Base-by-base conservation (phyloP, 805 yeast species). In the Metschnikowia chrysomelidarum region DNA sequence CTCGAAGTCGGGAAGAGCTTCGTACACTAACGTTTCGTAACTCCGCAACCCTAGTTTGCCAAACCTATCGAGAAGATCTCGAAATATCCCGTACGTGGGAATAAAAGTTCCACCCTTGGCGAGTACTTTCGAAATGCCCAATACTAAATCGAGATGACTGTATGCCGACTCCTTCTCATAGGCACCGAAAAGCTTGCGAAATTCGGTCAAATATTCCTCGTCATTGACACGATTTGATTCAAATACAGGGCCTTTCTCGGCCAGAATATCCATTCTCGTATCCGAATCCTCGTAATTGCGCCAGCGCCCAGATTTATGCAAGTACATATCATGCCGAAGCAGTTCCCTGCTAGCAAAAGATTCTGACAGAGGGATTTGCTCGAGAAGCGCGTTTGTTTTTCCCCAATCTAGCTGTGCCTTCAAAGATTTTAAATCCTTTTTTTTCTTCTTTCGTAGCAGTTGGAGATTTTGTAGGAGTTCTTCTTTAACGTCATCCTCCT, bases 241-340 rank as follows among this genome's bases (percentile, higher is more conserved):
- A 27, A 54, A 56, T 8, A 20, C 27, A 1, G 52, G 41, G n/a
- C 43, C 41, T 15, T 32, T 42, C 4, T 26, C 16, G 10, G 41
- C 44, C 27, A 46, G 54, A 2, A 58, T 41, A 23, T 40, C 41
- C n/a, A 41, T 45, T 5, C 46, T 33, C 2, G 54, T 48, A 29
- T 64, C 70, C 1, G 62, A 49, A 22, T 55, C 48, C 5, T 55
- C 58, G 37, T 62, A 61, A 35, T 59, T 63, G 23, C 62, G 51
- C 42, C 51, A 56, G 19, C 60, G 57, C 0, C 60, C 59, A 6
- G 68, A 59, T 31, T 60, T 60, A 47, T 44, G 44, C 29, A 49
- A 38, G 30, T 44, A 45, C 37, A 60, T 58, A 19, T 51, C 49
- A 11, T 38, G 36, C 25, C 68, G 38, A 30, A 46, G 51, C 34